A percentile compares a stretch with the other conserved stretches of the same genome.
Evolutionary conservation across 2,329 filamentous ascomycete species (phyloP).

Genomic region (Cladosporium colombiae): DNA sequence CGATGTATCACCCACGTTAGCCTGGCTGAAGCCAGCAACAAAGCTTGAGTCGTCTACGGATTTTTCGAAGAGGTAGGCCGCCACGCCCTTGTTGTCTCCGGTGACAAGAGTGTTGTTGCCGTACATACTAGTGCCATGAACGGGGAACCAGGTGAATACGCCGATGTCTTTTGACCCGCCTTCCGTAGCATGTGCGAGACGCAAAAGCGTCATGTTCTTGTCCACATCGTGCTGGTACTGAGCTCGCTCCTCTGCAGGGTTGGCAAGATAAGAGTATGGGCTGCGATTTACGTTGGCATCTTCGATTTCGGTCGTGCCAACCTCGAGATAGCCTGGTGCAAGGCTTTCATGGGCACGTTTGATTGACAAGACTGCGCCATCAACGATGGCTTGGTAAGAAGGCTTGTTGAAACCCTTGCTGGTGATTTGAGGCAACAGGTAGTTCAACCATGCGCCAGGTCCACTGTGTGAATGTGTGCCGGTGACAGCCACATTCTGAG

Average conservation of each 20-base stretch:
- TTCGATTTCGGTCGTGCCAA: slow-evolving; percentile 68
- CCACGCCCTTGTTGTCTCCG: slow-evolving; percentile 96
- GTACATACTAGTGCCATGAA: slow-evolving; percentile 87
- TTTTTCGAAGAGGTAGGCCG: slow-evolving; percentile 80
- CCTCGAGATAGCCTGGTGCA: slow-evolving; percentile 67
- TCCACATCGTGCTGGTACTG: slow-evolving; percentile 69
- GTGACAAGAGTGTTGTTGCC: slow-evolving; percentile 89
- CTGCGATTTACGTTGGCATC: slow-evolving; percentile 89
- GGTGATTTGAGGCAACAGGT: slow-evolving; percentile 87
- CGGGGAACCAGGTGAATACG: slow-evolving; percentile 85
- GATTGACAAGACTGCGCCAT: slow-evolving; percentile 81
- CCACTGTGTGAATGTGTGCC: slow-evolving; percentile 93
- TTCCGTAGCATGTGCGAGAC: slow-evolving; percentile 64
- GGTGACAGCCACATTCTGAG: slow-evolving; percentile 83
- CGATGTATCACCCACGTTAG: slow-evolving; percentile 86
- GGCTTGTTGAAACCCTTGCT: slow-evolving; percentile 82
- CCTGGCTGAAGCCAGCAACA: slow-evolving; percentile 88
- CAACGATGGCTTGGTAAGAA: slow-evolving; percentile 85
- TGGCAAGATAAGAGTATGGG: slow-evolving; percentile 82
- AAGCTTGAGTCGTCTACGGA: slow-evolving; percentile 62
- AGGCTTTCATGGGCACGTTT: slow-evolving; percentile 74
- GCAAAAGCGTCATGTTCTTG: slow-evolving; percentile 77
- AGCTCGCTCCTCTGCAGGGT: slow-evolving; percentile 73
- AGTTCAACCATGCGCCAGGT: slow-evolving; percentile 91
- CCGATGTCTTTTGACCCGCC: slow-evolving; percentile 77